These are phyloP conservation scores for Saraca asoca DNA, from an alignment of 331 rosid species.

Conservation along the genomic window DNA sequence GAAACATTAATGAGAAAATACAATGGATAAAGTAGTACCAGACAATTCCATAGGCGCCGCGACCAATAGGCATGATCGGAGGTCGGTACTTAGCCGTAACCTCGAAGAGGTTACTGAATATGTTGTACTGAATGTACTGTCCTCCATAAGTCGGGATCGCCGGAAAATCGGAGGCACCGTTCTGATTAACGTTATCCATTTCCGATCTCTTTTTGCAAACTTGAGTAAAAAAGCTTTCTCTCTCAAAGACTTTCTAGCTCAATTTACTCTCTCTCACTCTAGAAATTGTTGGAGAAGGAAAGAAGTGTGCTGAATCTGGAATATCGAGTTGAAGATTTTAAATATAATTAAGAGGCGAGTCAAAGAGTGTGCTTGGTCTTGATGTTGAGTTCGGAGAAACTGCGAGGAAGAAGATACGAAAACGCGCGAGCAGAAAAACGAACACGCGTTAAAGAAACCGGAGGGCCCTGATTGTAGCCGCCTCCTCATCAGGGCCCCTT, in stretches of 20 bases:
- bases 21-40: conserved; percentile 51
- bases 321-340: conserved; percentile 24
- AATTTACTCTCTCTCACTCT: conserved; percentile 24
- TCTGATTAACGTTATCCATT: conserved; percentile 60
- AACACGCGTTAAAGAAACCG: conserved; percentile 45
- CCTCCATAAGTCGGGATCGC: conserved; percentile 76
- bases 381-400: conserved; percentile 42
- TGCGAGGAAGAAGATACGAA: conserved; percentile 53
- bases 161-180: conserved; percentile 62
- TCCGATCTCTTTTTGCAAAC: not conserved
- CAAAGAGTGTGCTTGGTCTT: conserved; percentile 13
- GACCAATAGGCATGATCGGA: conserved; percentile 93
- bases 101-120: conserved; percentile 86
- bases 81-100: conserved; percentile 81
- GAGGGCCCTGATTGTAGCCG: conserved; percentile 61
- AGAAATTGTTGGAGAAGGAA: conserved; percentile 24
- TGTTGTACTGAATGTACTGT: conserved; percentile 74
- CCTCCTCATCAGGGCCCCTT: conserved; percentile 58
- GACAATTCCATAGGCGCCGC: conserved; percentile 95
- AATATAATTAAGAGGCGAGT: conserved; percentile 29
- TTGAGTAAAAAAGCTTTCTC: conserved; percentile 3
- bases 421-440: conserved; percentile 50
- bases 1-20: not conserved
- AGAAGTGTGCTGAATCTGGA: not conserved
- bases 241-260: conserved; percentile 21